Base-by-base conservation (phyloP, 176 grass and related monocot species). In the Triticum aestivum region DNA sequence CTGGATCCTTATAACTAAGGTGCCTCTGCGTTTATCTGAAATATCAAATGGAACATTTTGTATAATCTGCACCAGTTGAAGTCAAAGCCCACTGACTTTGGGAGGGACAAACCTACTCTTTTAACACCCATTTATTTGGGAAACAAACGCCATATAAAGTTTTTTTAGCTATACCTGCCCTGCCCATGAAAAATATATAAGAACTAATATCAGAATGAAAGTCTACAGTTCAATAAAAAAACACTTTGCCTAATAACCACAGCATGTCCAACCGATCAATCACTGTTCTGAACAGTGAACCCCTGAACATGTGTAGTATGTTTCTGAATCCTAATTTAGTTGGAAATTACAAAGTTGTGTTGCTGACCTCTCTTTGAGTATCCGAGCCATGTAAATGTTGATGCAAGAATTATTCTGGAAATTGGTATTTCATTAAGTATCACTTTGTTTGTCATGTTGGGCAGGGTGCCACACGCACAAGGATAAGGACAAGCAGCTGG, bases 401-500 rank as follows among this genome's bases (percentile, higher is more conserved):
- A 35, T 82, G 79, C 44, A 69, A 52, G 24, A 79, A 44, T 45
- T 51, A 66, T 47, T 81, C 63, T 49, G 27, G 26, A 81, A 47
- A 67, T 47, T 83, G 80, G 44, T 45, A 67, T 18, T 72, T 79
- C n/a, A 29, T 15, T 7, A 79, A 75, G n/a, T 54, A 39, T 12
- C 64, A 68, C 63, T 83, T 62, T 78, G 20, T 74, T 74, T 75
- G 45, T 32, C 73, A 76, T 76, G 44, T 76, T 45, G 73, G 73
- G 44, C 26, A 76, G 73, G 42, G 45, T 76, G 24, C 45, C 44
- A 26, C 44, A 51, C 13, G 0, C 26, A 51, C 7, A 76, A 76
- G 26, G 73, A 34, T 77, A 77, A 56, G 47, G 49, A 51, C 45
- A 54, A 56, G 74, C 14, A 77, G 45, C 27, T 32, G 74, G 74